Conservation (phyloP, 805 yeast genomes). For the Kodamaea leandrae region DNA sequence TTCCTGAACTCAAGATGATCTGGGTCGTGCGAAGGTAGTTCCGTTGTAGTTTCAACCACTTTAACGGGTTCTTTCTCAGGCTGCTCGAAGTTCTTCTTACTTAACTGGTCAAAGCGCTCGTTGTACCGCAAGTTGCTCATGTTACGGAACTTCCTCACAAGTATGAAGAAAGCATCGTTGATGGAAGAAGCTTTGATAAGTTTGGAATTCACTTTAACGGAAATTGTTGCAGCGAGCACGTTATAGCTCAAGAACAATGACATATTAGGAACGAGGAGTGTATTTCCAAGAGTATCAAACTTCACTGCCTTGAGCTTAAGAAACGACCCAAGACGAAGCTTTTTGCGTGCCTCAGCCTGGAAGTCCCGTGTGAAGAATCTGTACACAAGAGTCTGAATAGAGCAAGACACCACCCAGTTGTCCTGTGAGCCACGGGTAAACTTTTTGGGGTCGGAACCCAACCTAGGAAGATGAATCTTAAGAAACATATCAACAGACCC, state of each 20-base stretch:
- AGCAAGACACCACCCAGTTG: slow-evolving; percentile 22
- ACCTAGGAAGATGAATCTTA: slow-evolving; percentile 30
- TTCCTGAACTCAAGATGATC: background rate
- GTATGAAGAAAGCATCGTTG: slow-evolving; percentile 35
- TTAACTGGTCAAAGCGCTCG: slow-evolving; percentile 8
- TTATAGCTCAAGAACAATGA: slow-evolving; percentile 27
- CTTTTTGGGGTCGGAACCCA: slow-evolving; percentile 15
- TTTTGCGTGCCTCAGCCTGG: slow-evolving; percentile 11
- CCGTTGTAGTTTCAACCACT: background rate
- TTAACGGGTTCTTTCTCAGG: background rate
- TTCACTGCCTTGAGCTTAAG: slow-evolving; percentile 32
- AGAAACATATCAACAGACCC: slow-evolving; percentile 31
- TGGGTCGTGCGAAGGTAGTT: background rate
- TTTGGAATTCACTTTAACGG: slow-evolving; percentile 26
- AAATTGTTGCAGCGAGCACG: slow-evolving; percentile 19
- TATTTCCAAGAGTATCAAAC: slow-evolving; percentile 32
- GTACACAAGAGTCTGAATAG: slow-evolving; percentile 23
- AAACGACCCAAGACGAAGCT: slow-evolving; percentile 13
- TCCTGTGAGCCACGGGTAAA: slow-evolving; percentile 22
- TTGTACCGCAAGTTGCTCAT: slow-evolving; percentile 26
- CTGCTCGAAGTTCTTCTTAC: background rate
- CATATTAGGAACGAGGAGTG: slow-evolving; percentile 24
- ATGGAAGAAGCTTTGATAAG: slow-evolving; percentile 31
- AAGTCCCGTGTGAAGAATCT: slow-evolving; percentile 28
- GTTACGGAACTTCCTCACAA: slow-evolving; percentile 33